Conservation (phyloP, 176 grass and related monocot genomes). For the Musa acuminata region DNA sequence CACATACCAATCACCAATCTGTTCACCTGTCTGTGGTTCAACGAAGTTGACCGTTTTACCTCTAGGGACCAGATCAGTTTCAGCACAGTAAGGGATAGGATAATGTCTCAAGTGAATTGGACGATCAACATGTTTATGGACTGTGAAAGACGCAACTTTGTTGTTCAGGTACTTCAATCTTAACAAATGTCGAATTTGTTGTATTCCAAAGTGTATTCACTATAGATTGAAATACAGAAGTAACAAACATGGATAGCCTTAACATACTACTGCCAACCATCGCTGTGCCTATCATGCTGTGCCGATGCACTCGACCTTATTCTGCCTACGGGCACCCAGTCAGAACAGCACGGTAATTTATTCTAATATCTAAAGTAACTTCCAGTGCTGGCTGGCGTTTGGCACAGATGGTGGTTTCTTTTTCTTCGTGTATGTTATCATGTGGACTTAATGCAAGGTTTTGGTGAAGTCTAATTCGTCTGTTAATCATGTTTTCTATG, state of each 20-base stretch:
- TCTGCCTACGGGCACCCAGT: too few species aligned
- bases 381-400: too few species aligned
- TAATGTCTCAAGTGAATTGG: conserved; percentile 66
- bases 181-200: neutral
- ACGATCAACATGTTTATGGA: conserved; percentile 90
- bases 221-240: neutral
- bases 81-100: conserved; percentile 87
- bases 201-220: neutral
- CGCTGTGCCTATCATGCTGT: too few species aligned
- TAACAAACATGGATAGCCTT: neutral
- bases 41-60: conserved; percentile 92
- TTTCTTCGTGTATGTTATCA: too few species aligned
- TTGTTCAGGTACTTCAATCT: conserved; percentile 64
- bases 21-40: conserved; percentile 95
- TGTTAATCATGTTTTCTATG: neutral
- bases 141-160: conserved; percentile 91
- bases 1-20: conserved; percentile 83
- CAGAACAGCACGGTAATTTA: too few species aligned
- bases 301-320: too few species aligned
- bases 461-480: neutral
- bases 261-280: neutral
- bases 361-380: too few species aligned
- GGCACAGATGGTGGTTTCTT: too few species aligned
- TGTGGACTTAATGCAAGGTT: neutral
- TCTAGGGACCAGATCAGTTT: conserved; percentile 90